Percentiles rank a stretch among this genome's conserved stretches.
phyloP scores from a whole-genome alignment of 768 basidiomycete genomes.

The Pisolithus microcarpus region DNA sequence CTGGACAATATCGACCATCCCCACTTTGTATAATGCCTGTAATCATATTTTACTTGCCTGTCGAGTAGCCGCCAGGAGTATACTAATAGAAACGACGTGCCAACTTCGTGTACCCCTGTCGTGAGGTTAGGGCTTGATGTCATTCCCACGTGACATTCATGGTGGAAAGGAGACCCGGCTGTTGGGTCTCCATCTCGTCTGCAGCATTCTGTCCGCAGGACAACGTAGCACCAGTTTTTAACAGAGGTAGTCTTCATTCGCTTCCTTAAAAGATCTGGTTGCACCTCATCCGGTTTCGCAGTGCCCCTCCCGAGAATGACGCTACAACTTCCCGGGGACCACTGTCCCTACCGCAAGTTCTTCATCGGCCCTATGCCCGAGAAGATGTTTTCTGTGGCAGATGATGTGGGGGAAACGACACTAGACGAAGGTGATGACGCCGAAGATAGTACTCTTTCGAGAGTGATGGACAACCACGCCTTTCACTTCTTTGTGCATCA shows the following conservation, averaged over 20 bases:
- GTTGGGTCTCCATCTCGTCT: no score
- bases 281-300: neutral
- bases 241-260: neutral
- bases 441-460: slow-evolving; percentile 35
- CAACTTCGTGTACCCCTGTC: neutral
- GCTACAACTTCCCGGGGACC: slow-evolving; percentile 6
- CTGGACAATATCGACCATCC: slow-evolving; percentile 1
- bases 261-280: neutral
- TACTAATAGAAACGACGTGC: no score
- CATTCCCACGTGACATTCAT: slow-evolving; percentile 7
- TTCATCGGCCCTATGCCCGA: slow-evolving; percentile 79
- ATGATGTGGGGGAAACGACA: slow-evolving; percentile 23
- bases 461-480: slow-evolving; percentile 50
- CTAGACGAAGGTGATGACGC: slow-evolving; percentile 24
- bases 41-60: no score
- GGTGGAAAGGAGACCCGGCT: no score
- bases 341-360: slow-evolving; percentile 42
- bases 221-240: neutral
- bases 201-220: neutral
- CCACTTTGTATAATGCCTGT: slow-evolving; percentile 10
- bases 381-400: slow-evolving; percentile 39
- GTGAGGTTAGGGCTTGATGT: slow-evolving; percentile 22
- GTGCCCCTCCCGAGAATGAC: neutral
- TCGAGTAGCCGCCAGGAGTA: no score
- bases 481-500: slow-evolving; percentile 54